phyloP scores from a whole-genome alignment of 1,284 basidiomycete genomes.

The Ceratobasidium sp. region DNA sequence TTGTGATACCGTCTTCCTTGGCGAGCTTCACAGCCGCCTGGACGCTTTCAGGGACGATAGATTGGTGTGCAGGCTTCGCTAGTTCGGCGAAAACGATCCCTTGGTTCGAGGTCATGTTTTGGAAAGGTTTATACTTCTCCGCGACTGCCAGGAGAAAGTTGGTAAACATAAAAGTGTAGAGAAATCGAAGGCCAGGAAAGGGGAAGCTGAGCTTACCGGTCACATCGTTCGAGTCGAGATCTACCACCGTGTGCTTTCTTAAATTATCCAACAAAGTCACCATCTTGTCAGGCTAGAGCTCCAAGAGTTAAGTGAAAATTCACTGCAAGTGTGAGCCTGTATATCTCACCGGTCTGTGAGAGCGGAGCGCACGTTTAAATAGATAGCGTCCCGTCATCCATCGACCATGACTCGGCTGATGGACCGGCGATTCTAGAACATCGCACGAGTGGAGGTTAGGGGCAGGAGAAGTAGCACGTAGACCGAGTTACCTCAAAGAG shows the following conservation, averaged over 20 bases:
- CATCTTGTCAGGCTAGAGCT: not conserved
- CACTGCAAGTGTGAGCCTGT: not conserved
- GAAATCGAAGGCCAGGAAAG: too few species aligned
- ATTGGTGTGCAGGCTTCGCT: constrained; percentile 47
- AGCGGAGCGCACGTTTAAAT: not conserved
- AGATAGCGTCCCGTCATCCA: constrained; percentile 10
- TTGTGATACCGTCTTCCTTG: constrained; percentile 45
- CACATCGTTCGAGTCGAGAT: constrained; percentile 48
- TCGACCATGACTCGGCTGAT: constrained; percentile 38
- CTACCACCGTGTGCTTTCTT: constrained; percentile 48
- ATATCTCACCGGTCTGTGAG: not conserved
- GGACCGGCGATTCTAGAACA: constrained; percentile 37
- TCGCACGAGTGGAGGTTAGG: not conserved
- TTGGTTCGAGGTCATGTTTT: constrained; percentile 51
- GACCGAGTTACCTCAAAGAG: constrained; percentile 1
- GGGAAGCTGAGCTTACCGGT: constrained; percentile 21
- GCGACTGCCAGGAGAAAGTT: constrained; percentile 35
- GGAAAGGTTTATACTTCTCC: constrained; percentile 46
- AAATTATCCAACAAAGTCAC: constrained; percentile 48
- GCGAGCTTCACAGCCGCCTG: constrained; percentile 47
- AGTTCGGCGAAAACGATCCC: constrained; percentile 51
- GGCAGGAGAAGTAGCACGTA: constrained; percentile 1
- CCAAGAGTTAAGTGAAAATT: not conserved
- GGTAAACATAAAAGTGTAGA: not conserved
- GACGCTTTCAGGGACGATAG: constrained; percentile 47